Percentiles rank a stretch among this genome's conserved stretches.
phyloP scores from a whole-genome alignment of 1,284 basidiomycete genomes.

The Papiliotrema terrestris region DNA sequence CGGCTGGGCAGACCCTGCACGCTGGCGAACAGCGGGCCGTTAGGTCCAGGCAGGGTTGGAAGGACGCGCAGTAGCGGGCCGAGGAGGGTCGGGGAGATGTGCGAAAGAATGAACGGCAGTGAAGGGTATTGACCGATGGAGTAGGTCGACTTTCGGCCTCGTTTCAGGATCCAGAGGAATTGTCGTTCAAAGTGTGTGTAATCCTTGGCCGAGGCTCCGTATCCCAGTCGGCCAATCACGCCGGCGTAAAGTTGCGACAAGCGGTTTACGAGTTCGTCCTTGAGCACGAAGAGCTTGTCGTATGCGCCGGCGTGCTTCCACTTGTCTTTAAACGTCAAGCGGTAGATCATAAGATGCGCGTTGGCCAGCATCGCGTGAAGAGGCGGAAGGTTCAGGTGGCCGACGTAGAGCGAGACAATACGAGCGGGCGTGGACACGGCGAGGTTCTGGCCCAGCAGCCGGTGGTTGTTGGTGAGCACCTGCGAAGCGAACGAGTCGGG shows the following conservation, averaged over 20 bases:
- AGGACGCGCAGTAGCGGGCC: conserved; percentile 21
- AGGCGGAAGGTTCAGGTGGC: conserved; percentile 35
- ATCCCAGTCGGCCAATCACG: conserved; percentile 21
- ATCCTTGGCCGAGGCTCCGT: conserved; percentile 28
- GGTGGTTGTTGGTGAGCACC: conserved; percentile 38
- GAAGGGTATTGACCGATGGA: conserved; percentile 33
- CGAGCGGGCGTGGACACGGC: conserved; percentile 22
- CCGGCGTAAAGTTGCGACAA: conserved; percentile 15
- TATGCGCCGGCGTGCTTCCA: conserved; percentile 15
- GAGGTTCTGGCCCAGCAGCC: conserved; percentile 39
- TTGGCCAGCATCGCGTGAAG: conserved; percentile 35
- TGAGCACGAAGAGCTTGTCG: conserved; percentile 29
- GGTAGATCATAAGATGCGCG: conserved; percentile 21
- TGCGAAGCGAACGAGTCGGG: conserved; percentile 44
- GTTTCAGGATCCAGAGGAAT: conserved; percentile 33
- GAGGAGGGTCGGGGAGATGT: conserved; percentile 22
- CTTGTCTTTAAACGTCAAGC: conserved; percentile 29
- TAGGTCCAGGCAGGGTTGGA: conserved; percentile 27
- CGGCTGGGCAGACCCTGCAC: conserved; percentile 6
- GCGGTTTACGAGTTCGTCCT: conserved; percentile 27
- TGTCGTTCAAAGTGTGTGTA: conserved; percentile 32
- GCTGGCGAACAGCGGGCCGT: conserved; percentile 20
- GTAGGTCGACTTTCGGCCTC: conserved; percentile 11
- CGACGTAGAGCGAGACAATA: conserved; percentile 38
- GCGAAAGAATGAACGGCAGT: conserved; percentile 24